Evolutionary conservation across 2,329 filamentous ascomycete genomes (phyloP), one percentile per base, ranked within the genome.

Genomic region (Talaromyces funiculosus): DNA sequence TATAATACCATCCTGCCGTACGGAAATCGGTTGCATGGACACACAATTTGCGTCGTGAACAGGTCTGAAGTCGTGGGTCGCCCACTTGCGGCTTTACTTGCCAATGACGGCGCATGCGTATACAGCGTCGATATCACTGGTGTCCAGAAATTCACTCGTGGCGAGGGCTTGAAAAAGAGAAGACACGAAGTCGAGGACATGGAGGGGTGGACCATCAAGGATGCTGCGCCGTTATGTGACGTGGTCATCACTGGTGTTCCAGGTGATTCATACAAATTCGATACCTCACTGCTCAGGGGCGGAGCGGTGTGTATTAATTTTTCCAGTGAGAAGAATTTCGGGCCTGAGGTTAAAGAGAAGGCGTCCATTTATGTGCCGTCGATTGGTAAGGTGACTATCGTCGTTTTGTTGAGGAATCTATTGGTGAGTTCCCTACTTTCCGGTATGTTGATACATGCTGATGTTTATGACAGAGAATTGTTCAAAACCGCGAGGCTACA

Each of bases 281-380:
- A 92, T 5, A 89, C 88, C 3, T 84, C 90, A 56, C 80, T 94
- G 64, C 81, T 99, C 69, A 85, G 91, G 51, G 90, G 96, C 60
- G 94, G 94, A 53, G 92, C 90, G 31, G 90, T 96, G n/a, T 99
- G 94, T 81, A 92, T 99, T 79, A 99, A 99, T 78, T 97, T 99
- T 75, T 95, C 92, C 7, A 96, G 90, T 56, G 91, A 90, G 76
- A 90, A 92, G 80, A 97, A 99, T 78, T 97, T 97, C 76, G 87
- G 88, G 63, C 86, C 89, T 0, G 89, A 90, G 53, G 86, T 97
- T 66, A 97, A 96, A 78, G 90, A 97, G 74, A 96, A 92, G 80
- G 94, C 94, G 1, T 92, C 91, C 4, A 96, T 99, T 69, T 99
- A 97, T 69, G 92, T 97, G 18, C 94, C 94, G 1, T 94, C 93